Percentiles rank a stretch among this genome's conserved stretches.
phyloP scores from a whole-genome alignment of 2,329 filamentous ascomycete genomes.

The Myriosclerotinia scirpicola region DNA sequence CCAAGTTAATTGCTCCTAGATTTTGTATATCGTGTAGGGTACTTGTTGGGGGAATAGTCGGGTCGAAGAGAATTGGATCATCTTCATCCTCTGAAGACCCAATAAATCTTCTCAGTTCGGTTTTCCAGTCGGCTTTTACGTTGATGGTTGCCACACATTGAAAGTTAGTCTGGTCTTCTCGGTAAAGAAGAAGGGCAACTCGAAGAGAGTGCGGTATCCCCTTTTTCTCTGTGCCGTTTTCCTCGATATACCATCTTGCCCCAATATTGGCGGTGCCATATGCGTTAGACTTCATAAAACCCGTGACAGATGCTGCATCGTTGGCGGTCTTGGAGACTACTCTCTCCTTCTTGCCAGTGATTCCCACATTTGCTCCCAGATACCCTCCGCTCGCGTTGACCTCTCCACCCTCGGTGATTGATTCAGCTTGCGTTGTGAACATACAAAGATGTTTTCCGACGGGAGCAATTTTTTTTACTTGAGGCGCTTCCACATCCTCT shows the following conservation, averaged over 20 bases:
- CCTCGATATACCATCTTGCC: not conserved
- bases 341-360: not conserved
- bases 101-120: not conserved
- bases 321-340: not conserved
- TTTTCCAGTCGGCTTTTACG: not conserved
- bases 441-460: not conserved
- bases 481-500: not conserved
- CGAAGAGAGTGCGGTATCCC: no score
- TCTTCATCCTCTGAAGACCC: not conserved
- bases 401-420: not conserved
- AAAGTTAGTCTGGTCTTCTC: no score
- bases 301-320: not conserved
- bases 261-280: not conserved
- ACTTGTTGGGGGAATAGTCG: not conserved
- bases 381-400: not conserved
- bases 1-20: not conserved
- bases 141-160: no score
- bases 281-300: not conserved
- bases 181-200: no score
- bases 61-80: not conserved
- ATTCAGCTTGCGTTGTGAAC: not conserved
- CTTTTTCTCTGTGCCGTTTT: not conserved
- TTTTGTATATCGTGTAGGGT: not conserved
- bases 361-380: not conserved
- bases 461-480: not conserved